Evolutionary conservation across 2,329 filamentous ascomycete species (phyloP).

Genomic region (Fonsecaea pugnacius): DNA sequence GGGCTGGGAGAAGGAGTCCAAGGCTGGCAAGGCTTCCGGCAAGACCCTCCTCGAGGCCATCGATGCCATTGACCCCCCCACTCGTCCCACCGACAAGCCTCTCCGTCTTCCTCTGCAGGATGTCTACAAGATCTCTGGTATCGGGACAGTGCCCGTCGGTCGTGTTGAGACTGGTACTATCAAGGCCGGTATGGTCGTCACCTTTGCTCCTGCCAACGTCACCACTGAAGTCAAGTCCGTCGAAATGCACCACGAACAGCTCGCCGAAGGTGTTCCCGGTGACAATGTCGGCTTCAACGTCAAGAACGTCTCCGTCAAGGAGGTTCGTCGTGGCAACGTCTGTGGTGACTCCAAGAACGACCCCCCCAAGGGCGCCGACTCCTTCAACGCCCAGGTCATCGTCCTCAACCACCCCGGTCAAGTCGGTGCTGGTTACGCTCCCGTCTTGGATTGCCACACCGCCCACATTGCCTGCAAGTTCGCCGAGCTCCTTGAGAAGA

Average conservation of each 20-base stretch:
- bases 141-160: constrained; percentile 99
- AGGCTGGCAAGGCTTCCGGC: constrained; percentile 80
- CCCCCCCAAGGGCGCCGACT: constrained; percentile 83
- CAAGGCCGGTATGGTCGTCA: constrained; percentile 82
- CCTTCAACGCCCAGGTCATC: constrained; percentile 99
- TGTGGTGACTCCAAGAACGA: constrained; percentile 99
- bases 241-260: constrained; percentile 99
- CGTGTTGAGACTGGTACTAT: constrained; percentile 99
- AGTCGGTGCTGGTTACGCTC: constrained; percentile 98
- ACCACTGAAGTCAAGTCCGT: constrained; percentile 99
- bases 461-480: constrained; percentile 99
- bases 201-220: constrained; percentile 97
- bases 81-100: constrained; percentile 97
- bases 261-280: constrained; percentile 89
- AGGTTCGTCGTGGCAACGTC: constrained; percentile 99
- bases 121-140: constrained; percentile 99
- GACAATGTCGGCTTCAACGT: constrained; percentile 99
- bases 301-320: constrained; percentile 99
- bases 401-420: constrained; percentile 99
- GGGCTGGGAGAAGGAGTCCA: constrained; percentile 99
- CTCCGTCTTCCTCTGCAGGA: constrained; percentile 99
- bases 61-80: constrained; percentile 89
- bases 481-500: constrained; percentile 99
- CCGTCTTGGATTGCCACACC: constrained; percentile 99
- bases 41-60: constrained; percentile 99